Percentiles rank a stretch among this genome's conserved stretches.
phyloP scores from a whole-genome alignment of 352 stramenopile genomes.

The Plasmopara halstedii region DNA sequence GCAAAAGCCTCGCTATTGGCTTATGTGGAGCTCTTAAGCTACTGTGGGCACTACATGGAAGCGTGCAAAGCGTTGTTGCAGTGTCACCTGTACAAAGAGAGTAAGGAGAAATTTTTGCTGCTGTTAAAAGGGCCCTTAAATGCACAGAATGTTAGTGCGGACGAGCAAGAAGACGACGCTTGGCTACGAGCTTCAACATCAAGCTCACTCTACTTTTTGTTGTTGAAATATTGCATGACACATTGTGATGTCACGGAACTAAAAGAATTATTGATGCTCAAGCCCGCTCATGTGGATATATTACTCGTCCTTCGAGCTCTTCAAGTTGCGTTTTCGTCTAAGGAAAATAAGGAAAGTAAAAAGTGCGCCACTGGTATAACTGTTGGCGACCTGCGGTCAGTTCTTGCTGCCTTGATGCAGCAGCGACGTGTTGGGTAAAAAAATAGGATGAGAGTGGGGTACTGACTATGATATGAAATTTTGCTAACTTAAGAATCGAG shows the following conservation, averaged over 20 bases:
- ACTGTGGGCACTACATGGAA: conserved; percentile 46
- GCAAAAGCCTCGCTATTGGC: conserved; percentile 38
- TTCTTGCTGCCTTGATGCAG: conserved; percentile 36
- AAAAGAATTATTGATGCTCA: conserved; percentile 37
- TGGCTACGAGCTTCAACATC: conserved; percentile 6
- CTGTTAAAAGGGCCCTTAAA: conserved; percentile 12
- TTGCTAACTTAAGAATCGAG: no score
- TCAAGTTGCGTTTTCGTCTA: conserved; percentile 15
- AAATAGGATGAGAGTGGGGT: background rate
- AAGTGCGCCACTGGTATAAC: conserved; percentile 21
- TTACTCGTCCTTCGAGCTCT: conserved; percentile 54
- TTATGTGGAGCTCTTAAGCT: conserved; percentile 50
- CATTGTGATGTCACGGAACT: conserved; percentile 38
- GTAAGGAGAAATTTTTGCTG: conserved; percentile 33
- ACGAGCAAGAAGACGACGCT: conserved; percentile 9
- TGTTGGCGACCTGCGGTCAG: conserved; percentile 38
- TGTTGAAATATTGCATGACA: conserved; percentile 58
- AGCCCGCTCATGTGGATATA: conserved; percentile 46
- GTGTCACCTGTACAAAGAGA: conserved; percentile 57
- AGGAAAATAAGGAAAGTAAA: background rate
- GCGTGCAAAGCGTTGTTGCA: conserved; percentile 49
- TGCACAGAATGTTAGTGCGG: conserved; percentile 11
- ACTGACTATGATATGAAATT: background rate
- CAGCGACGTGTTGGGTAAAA: conserved; percentile 15
- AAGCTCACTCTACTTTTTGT: conserved; percentile 49